Percentiles rank a stretch among this genome's conserved stretches.
These are phyloP conservation scores for Thalassiosira allenii DNA, from an alignment of 352 stramenopile species.

Conservation along the genomic window DNA sequence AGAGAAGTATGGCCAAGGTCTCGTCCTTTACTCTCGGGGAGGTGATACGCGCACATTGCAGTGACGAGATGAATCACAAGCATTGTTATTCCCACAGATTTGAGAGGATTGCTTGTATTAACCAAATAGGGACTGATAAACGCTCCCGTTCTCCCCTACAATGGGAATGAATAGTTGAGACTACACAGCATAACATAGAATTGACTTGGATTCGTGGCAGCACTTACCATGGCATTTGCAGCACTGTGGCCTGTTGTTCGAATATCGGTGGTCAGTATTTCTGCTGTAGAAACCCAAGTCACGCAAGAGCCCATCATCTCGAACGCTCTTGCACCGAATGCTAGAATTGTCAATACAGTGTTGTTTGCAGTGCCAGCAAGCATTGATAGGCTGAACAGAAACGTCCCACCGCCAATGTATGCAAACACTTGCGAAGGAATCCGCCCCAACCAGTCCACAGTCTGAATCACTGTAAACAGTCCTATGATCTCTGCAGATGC, in stretches of 20 bases:
- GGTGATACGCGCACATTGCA: constrained; percentile 28
- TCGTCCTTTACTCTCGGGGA: constrained; percentile 62
- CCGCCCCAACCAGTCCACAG: constrained; percentile 66
- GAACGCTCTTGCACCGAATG: constrained; percentile 64
- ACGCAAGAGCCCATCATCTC: constrained; percentile 76
- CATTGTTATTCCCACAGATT: constrained; percentile 67
- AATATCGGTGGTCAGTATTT: constrained; percentile 78
- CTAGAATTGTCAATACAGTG: constrained; percentile 32
- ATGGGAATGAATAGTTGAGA: no score
- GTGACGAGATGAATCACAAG: constrained; percentile 69
- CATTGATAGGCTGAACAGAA: constrained; percentile 62
- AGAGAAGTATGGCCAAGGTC: constrained; percentile 47
- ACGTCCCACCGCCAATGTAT: constrained; percentile 61
- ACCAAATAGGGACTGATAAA: constrained; percentile 74
- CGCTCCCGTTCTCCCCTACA: no score
- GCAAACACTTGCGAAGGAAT: constrained; percentile 53
- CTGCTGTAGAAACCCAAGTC: constrained; percentile 75
- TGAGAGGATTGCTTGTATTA: constrained; percentile 39
- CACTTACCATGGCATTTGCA: constrained; percentile 71
- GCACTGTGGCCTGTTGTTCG: constrained; percentile 68
- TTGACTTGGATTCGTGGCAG: no score
- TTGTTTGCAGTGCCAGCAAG: constrained; percentile 30
- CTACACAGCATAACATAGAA: no score
- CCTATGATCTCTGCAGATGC: constrained; percentile 73
- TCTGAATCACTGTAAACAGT: constrained; percentile 67